phyloP scores from a whole-genome alignment of 1,139 yeast genomes.

The Torulaspora pretoriensis region DNA sequence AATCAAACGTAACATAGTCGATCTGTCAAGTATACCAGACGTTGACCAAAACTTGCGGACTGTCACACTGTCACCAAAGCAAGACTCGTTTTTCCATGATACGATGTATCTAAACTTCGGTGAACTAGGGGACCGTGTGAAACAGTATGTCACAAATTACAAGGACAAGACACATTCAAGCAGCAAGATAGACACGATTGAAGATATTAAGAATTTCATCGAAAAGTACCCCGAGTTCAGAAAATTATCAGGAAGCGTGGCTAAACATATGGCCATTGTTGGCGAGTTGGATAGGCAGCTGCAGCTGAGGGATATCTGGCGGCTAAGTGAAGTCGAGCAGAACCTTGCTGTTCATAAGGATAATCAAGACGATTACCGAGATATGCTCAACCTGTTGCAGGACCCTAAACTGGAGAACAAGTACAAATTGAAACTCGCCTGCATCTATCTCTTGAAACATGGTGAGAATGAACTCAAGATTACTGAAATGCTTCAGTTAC shows the following conservation, averaged over 20 bases:
- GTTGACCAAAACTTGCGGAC: slow-evolving; percentile 49
- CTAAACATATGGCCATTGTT: slow-evolving; percentile 87
- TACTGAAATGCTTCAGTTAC: slow-evolving; percentile 21
- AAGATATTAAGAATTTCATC: slow-evolving; percentile 84
- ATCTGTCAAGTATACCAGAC: slow-evolving; percentile 44
- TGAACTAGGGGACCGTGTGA: slow-evolving; percentile 85
- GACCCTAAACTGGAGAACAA: slow-evolving; percentile 36
- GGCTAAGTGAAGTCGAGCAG: slow-evolving; percentile 86
- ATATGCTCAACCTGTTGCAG: slow-evolving; percentile 43
- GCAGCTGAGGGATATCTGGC: slow-evolving; percentile 62
- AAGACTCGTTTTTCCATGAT: slow-evolving; percentile 72
- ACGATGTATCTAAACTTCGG: slow-evolving; percentile 90
- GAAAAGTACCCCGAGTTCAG: slow-evolving; percentile 93
- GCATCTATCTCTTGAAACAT: slow-evolving; percentile 70
- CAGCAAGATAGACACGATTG: slow-evolving; percentile 65
- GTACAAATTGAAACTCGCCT: slow-evolving; percentile 56
- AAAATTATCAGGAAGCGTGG: slow-evolving; percentile 80
- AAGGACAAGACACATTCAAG: slow-evolving; percentile 75
- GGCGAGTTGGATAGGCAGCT: slow-evolving; percentile 77
- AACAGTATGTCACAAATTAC: slow-evolving; percentile 77
- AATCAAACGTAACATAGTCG: slow-evolving; percentile 74
- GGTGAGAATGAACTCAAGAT: slow-evolving; percentile 36
- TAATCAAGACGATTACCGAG: slow-evolving; percentile 48
- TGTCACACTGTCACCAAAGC: slow-evolving; percentile 59
- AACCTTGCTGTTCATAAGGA: slow-evolving; percentile 65